Base-by-base conservation (phyloP, 345 rosid genomes). In the Lepidium aucheri region DNA sequence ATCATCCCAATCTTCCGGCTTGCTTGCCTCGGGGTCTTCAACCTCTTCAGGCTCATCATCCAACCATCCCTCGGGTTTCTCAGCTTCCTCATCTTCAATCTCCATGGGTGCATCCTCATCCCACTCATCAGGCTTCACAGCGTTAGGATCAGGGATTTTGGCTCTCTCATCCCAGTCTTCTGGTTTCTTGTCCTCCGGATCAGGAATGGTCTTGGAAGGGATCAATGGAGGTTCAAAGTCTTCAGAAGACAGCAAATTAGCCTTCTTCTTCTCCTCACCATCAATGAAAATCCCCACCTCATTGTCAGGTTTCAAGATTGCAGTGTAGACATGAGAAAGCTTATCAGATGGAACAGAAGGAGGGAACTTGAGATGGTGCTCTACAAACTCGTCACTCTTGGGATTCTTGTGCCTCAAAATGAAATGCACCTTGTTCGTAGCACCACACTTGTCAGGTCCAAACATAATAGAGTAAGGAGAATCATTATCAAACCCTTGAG, bases 1-100 rank as follows among this genome's bases (percentile, higher is more conserved):
- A 10, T 88, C 96, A 80, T 88, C 92, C 96, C 92, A 88, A 67
- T 88, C 96, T 69, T 88, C 92, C 0, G 92, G 96, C 73, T 88
- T 88, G 41, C 82, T 65, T 9, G 92, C 96, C 38, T 88, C 90
- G 6, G 91, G 91, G 66, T 88, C 95, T 51, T 88, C 90, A 20
- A 88, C 71, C 70, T 88, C 95, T 69, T 84, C 95, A 53, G 95
- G 88, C 74, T 88, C 91, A 53, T 88, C 91, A 35, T 88, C 95
- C 38, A 88, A 75, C 95, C 91, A 88, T 53, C 95, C 91, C 63
- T 84, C 79, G 1, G 95, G 95, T 76, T 88, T 86, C 71, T 66
- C 86, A 53, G 90, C 86, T 9, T 86, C 95, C 65, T 74, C 83
- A 70, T 86, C 95, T 73, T 56, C 84, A 40, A 88, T 83, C 65